These are phyloP conservation scores for Fusarium sp. DNA, from an alignment of 2,329 filamentous ascomycete species.

Conservation along the genomic window DNA sequence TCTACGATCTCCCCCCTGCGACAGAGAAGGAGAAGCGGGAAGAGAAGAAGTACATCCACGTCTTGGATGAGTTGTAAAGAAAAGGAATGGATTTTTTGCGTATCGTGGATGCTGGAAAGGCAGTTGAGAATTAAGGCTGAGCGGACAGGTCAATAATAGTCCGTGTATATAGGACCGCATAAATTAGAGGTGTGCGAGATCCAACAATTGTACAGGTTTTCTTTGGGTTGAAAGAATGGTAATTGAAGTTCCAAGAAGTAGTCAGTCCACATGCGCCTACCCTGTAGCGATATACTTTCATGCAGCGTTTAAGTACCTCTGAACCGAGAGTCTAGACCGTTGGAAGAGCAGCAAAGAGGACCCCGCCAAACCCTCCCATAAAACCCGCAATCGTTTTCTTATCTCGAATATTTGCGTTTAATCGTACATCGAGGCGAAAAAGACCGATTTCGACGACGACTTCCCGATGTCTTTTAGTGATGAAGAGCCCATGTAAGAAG, in stretches of 20 bases:
- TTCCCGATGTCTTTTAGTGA: constrained; percentile 52
- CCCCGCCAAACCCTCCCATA: constrained; percentile 35
- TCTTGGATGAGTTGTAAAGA: constrained; percentile 83
- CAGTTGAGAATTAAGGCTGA: constrained; percentile 24
- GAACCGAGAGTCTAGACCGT: constrained; percentile 15
- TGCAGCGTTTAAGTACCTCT: background rate
- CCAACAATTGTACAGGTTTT: constrained; percentile 49
- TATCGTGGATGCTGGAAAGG: constrained; percentile 32
- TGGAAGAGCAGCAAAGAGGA: constrained; percentile 9
- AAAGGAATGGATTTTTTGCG: constrained; percentile 31
- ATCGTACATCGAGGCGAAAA: background rate
- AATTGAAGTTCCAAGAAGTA: background rate
- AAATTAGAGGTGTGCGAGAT: constrained; percentile 47
- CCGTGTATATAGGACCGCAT: constrained; percentile 50
- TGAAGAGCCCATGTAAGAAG: constrained; percentile 61
- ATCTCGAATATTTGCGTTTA: background rate
- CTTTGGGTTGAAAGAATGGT: constrained; percentile 36
- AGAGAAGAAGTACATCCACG: constrained; percentile 97
- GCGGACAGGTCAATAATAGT: constrained; percentile 40
- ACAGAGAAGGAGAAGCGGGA: constrained; percentile 95
- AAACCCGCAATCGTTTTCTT: constrained; percentile 18
- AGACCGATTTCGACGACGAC: constrained; percentile 9
- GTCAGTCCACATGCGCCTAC: constrained; percentile 16
- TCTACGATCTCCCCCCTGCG: constrained; percentile 93
- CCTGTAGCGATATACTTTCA: constrained; percentile 19